phyloP scores from a whole-genome alignment of 2,329 filamentous ascomycete species.

The Xylaria sp. region DNA sequence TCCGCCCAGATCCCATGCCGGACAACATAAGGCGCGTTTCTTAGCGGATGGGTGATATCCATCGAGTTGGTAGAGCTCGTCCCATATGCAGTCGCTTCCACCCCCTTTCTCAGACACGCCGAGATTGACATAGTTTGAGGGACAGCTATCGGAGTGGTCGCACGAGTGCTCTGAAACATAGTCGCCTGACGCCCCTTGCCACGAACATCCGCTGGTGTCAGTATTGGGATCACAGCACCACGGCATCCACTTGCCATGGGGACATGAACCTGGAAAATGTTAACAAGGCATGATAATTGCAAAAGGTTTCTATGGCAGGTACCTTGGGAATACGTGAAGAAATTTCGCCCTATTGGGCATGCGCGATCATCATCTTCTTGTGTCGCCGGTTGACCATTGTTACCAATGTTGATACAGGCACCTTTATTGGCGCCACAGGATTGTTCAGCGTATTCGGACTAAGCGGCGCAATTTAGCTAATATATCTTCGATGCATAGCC shows the following conservation, averaged over 20 bases:
- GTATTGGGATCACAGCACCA: slow-evolving; percentile 19
- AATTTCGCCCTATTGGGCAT: slow-evolving; percentile 16
- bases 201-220: slow-evolving; percentile 6
- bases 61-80: background rate
- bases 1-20: slow-evolving; percentile 12
- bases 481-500: background rate
- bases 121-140: slow-evolving; percentile 7
- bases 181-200: slow-evolving; percentile 5
- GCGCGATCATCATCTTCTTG: slow-evolving; percentile 1
- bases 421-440: slow-evolving; percentile 17
- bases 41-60: slow-evolving; percentile 2
- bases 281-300: slow-evolving; percentile 34
- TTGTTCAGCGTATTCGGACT: slow-evolving; percentile 9
- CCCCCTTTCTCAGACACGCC: slow-evolving; percentile 17
- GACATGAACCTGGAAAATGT: slow-evolving; percentile 40
- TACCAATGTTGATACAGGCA: slow-evolving; percentile 12
- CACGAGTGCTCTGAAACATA: background rate
- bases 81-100: slow-evolving; percentile 3
- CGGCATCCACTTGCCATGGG: slow-evolving; percentile 43
- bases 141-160: slow-evolving; percentile 6
- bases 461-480: slow-evolving; percentile 5
- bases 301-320: background rate
- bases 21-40: slow-evolving; percentile 20
- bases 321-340: slow-evolving; percentile 21
- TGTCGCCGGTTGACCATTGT: background rate